Percentiles rank a stretch among this genome's conserved stretches.
These are phyloP conservation scores for Euclidium syriacum DNA, from an alignment of 345 rosid genomes.

Conservation along the genomic window DNA sequence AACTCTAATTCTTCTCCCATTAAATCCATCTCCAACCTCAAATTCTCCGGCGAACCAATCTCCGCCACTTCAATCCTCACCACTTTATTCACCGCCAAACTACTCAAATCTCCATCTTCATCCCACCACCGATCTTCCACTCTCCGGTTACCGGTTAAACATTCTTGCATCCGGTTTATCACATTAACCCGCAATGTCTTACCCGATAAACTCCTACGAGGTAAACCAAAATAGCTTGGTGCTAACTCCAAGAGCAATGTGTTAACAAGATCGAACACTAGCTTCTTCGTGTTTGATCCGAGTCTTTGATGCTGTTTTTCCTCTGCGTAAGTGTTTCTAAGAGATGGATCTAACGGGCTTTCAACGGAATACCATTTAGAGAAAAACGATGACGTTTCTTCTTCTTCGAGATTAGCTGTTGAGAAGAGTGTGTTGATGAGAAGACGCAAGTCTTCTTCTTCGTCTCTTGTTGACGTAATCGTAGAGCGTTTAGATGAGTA, in stretches of 20 bases:
- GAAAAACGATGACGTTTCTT: slow-evolving; percentile 23
- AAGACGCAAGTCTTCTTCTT: slow-evolving; percentile 57
- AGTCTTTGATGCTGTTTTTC: slow-evolving; percentile 50
- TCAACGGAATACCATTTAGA: slow-evolving; percentile 63
- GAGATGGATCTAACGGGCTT: slow-evolving; percentile 70
- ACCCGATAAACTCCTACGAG: slow-evolving; percentile 1
- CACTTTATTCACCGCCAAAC: slow-evolving; percentile 61
- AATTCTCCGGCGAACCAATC: slow-evolving; percentile 52
- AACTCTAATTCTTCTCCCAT: slow-evolving; percentile 57
- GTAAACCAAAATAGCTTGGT: slow-evolving; percentile 36
- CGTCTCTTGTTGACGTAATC: slow-evolving; percentile 34
- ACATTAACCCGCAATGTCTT: slow-evolving; percentile 38
- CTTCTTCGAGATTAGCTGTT: slow-evolving; percentile 44
- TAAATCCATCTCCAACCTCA: slow-evolving; percentile 53
- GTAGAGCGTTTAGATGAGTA: slow-evolving; percentile 40
- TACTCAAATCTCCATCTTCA: slow-evolving; percentile 54
- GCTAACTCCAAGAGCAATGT: slow-evolving; percentile 45
- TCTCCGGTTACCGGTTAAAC: slow-evolving; percentile 40
- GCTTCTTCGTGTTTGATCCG: slow-evolving; percentile 51
- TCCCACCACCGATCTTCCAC: slow-evolving; percentile 30
- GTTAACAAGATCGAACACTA: slow-evolving; percentile 68
- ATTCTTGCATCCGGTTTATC: slow-evolving; percentile 62
- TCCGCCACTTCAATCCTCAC: slow-evolving; percentile 78
- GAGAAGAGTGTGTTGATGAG: slow-evolving; percentile 56
- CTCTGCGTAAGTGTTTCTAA: slow-evolving; percentile 51